Evolutionary conservation across 805 yeast genomes (phyloP).

Genomic region (Nakazawaea populi): DNA sequence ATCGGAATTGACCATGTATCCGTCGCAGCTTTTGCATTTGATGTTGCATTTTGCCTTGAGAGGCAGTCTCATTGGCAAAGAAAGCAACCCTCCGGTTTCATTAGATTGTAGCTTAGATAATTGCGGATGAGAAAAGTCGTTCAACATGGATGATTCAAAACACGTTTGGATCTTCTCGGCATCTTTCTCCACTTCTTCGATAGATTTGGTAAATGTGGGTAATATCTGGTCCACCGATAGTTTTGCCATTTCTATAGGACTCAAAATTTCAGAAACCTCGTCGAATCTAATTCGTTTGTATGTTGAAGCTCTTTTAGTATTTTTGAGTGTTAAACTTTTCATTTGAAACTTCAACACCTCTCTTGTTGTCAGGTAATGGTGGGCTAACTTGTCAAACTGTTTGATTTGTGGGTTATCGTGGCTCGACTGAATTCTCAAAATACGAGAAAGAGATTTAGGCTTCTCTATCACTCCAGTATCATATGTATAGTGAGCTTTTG

Average conservation of each 20-base stretch:
- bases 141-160: no score
- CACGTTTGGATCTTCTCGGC: no score
- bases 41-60: slow-evolving; percentile 13
- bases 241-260: slow-evolving; percentile 18
- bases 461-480: slow-evolving; percentile 30
- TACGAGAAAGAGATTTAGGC: slow-evolving; percentile 33
- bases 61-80: slow-evolving; percentile 16
- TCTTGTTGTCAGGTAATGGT: slow-evolving; percentile 15
- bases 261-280: slow-evolving; percentile 11
- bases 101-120: no score
- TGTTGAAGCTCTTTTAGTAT: neutral
- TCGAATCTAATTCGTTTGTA: slow-evolving; percentile 8
- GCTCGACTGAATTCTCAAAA: slow-evolving; percentile 16
- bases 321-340: neutral
- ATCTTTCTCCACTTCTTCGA: neutral
- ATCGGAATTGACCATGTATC: slow-evolving; percentile 14
- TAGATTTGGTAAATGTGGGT: neutral
- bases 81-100: neutral
- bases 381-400: slow-evolving; percentile 11
- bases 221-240: neutral
- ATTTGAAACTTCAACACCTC: slow-evolving; percentile 13
- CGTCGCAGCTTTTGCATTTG: slow-evolving; percentile 19
- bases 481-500: slow-evolving; percentile 28
- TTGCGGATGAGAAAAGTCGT: no score
- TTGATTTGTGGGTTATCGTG: slow-evolving; percentile 7